Base-by-base conservation (phyloP, 2,329 filamentous ascomycete genomes). In the Colletotrichum truncatum region DNA sequence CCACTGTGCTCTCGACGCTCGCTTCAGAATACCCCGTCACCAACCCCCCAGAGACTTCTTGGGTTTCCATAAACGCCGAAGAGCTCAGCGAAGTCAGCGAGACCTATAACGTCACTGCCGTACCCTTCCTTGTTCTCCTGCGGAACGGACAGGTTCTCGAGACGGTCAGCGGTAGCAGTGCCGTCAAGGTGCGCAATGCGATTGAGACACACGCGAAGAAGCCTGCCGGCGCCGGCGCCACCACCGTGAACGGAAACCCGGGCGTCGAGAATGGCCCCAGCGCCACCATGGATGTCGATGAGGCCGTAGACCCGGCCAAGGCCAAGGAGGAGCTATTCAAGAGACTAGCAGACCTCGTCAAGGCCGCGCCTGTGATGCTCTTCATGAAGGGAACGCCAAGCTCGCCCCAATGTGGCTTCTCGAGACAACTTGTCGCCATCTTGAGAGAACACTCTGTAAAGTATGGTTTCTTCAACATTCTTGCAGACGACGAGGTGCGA, bases 381-480 rank as follows among this genome's bases (percentile, higher is more conserved):
- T 99, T 99, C 80, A 97, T 97, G 93, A 97, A 97, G 82, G 94
- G 94, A n/a, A 97, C 93, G 3, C 94, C 94, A 0, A 93, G 90
- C 69, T 87, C 89, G 30, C 94, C 94, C 1, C 92, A 97, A 78
- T 97, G 94, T 74, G 94, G 96, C 3, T 99, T 99, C 81, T 97
- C 93, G 70, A 85, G 95, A 70, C 94, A 98, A 81, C 82, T 97
- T 45, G 96, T 99, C 43, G 89, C 84, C 25, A 87, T 99, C 48
- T 81, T 99, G 72, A 88, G 96, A 55, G 95, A 98, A 80, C 91
- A 93, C 75, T 91, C 91, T 52, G 92, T 99, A 66, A 93, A 97
- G 77, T 99, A 98, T 77, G 96, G 96, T 18, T 99, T 99, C 84
- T 99, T 99, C 85, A 98, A 99, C 77, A 99, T 99, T 69, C 81